These are phyloP conservation scores for Macrophomina phaseolina DNA, from an alignment of 2,329 filamentous ascomycete genomes.

Conservation along the genomic window DNA sequence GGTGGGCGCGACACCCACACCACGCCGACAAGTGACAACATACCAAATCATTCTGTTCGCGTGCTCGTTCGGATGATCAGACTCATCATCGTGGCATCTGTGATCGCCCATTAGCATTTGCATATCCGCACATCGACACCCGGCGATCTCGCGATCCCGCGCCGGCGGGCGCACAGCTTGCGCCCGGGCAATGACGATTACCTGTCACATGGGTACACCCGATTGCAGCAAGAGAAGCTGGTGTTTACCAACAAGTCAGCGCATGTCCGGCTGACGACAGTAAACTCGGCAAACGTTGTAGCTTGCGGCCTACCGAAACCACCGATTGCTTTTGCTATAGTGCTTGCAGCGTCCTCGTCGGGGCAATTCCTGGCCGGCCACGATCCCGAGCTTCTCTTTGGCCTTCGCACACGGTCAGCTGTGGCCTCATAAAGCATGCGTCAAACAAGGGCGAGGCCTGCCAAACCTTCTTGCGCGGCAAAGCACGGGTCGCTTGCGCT, in stretches of 20 bases:
- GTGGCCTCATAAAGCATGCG: background rate
- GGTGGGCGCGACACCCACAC: constrained; percentile 1
- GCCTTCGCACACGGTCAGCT: constrained; percentile 12
- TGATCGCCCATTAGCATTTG: constrained; percentile 2
- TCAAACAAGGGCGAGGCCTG: constrained; percentile 9
- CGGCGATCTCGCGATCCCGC: constrained; percentile 34
- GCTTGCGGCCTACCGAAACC: constrained; percentile 55
- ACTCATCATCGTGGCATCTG: constrained; percentile 73
- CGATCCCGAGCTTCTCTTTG: constrained; percentile 59
- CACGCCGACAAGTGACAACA: constrained; percentile 30
- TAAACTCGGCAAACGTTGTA: constrained; percentile 1
- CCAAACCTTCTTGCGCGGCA: constrained; percentile 28
- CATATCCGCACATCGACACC: background rate
- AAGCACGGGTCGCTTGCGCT: constrained; percentile 31
- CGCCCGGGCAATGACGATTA: constrained; percentile 34
- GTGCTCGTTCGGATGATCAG: constrained; percentile 78
- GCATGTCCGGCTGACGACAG: constrained; percentile 6
- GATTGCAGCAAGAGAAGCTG: constrained; percentile 63
- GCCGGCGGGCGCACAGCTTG: background rate
- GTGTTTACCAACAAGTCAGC: constrained; percentile 23
- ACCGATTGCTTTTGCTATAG: constrained; percentile 61
- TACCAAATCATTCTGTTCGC: constrained; percentile 82
- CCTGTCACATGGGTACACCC: constrained; percentile 64
- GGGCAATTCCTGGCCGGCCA: constrained; percentile 60
- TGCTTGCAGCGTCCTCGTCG: constrained; percentile 59